Base-by-base conservation (phyloP, 805 yeast species). In the Cyberlindnera xylosilytica region DNA sequence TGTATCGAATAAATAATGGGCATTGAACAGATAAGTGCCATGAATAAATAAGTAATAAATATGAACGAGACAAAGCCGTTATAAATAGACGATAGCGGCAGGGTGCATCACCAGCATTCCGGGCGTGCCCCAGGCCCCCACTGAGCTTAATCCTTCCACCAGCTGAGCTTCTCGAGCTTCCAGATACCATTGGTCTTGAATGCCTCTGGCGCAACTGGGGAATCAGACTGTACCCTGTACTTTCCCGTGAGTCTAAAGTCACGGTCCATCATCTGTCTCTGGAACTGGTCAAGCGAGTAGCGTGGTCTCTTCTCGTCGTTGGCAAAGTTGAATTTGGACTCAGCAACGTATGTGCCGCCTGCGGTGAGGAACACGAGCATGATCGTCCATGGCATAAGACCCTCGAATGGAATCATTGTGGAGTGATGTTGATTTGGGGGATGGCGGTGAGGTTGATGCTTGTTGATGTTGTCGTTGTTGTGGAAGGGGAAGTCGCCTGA, bases 211-310 rank as follows among this genome's bases (percentile, higher is more conserved):
- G 95, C 95, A 31, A 73, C 65, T 6, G 89, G 75, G 33, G 70
- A 74, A 49, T 78, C 79, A 38, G 73, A 61, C 60, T 85, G 91
- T 29, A 81, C 90, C 58, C 95, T 73, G 56, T 67, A 71, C 32
- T 73, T 70, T 20, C 95, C 95, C 10, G 95, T 87, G 56, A 87
- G 68, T 51, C 91, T 72, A 58, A 74, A 70, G 63, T 87, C 96
- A 57, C 96, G 73, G 50, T 82, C 83, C 65, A 86, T 68, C 63
- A 60, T 64, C 61, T 60, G 65, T 40, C 63, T 56, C 53, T 78
- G 82, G 73, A 78, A 78, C 51, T 70, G 70, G 60, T 78, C 82
- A 28, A 78, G 60, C 52, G 68, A 66, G 52, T 63, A 72, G 44
- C 83, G 69, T 49, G 77, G 79, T 54, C 75, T 76, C 55, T 76